Evolutionary conservation across 192 early-diverging fungal species (phyloP), one percentile per base, ranked within the genome.

Genomic region (Irineochytrium annulatum): DNA sequence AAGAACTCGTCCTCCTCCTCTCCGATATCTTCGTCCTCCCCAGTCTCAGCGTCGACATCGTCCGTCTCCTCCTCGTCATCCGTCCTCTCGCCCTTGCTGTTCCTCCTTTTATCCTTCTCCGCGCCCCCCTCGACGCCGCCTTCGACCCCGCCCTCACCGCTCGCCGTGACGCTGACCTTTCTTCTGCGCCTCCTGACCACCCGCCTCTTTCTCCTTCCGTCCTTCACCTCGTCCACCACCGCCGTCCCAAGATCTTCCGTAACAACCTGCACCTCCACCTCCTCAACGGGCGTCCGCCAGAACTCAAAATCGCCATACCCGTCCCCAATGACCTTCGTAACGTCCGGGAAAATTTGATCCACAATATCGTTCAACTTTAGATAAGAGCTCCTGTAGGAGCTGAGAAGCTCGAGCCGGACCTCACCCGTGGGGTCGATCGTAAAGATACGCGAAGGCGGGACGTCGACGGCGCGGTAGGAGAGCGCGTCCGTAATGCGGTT

Each of bases 401-500:
- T 74, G 54, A 96, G 63, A 46, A 99, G 69, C 63, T 99, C 93
- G 17, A 97, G 71, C 65, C 92, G 93, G 33, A 99, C 78, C 59
- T 93, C 87, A 34, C 96, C 94, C 13, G 85, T 76, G 0, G 90
- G 77, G 63, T 97, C 94, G 55, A 99, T 97, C 2, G 96, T 97
- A 70, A 95, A 99, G 31, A 99, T 99, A 27, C 92, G 82, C 26
- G 91, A 91, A 3, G 89, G 70, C 0, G 96, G 96, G 8, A 99
- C 86, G 69, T 93, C 86, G 43, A 98, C 96, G 61, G 83, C 87
- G 43, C 92, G 86, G 65, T 98, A 98, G 0, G 92, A 92, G 33
- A 97, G 81, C 27, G 95, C 94, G 70, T 97, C 94, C 20, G 93
- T 96, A 52, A 95, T 93, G n/a, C 95, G 79, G 69, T 98, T 96